A percentile compares a stretch with the other conserved stretches of the same genome.
phyloP scores from a whole-genome alignment of 129 eudicot species.

The Artemisia argyi region DNA sequence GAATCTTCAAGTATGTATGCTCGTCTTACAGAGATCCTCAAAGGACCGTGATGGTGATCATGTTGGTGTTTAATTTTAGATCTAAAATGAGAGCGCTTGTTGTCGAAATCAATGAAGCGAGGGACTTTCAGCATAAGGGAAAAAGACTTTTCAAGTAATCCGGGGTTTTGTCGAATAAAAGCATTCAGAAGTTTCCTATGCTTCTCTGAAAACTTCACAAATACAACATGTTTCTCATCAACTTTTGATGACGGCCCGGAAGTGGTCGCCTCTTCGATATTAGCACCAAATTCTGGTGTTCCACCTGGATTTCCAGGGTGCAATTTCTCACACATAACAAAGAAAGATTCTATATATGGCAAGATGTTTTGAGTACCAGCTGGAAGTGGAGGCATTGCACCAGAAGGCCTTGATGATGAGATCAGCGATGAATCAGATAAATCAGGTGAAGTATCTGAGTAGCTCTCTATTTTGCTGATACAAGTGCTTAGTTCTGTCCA shows the following conservation, averaged over 20 bases:
- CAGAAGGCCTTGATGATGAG: slow-evolving; percentile 62
- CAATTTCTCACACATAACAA: slow-evolving; percentile 96
- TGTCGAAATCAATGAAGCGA: slow-evolving; percentile 95
- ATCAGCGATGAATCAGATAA: slow-evolving; percentile 44
- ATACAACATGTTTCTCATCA: slow-evolving; percentile 77
- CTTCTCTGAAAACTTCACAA: slow-evolving; percentile 83
- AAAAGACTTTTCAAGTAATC: slow-evolving; percentile 90
- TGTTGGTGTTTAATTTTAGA: slow-evolving; percentile 97
- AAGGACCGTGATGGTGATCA: slow-evolving; percentile 94
- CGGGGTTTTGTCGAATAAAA: slow-evolving; percentile 90
- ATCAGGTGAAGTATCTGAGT: slow-evolving; percentile 64
- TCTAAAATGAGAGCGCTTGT: slow-evolving; percentile 89
- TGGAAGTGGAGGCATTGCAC: slow-evolving; percentile 85
- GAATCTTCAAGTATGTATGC: slow-evolving; percentile 99
- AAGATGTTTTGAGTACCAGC: slow-evolving; percentile 91
- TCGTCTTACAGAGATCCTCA: slow-evolving; percentile 94
- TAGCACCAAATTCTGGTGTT: slow-evolving; percentile 63
- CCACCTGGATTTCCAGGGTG: slow-evolving; percentile 61
- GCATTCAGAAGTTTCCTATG: slow-evolving; percentile 90
- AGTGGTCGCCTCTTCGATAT: slow-evolving; percentile 67
- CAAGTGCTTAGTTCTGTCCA: slow-evolving; percentile 94
- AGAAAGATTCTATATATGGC: slow-evolving; percentile 92
- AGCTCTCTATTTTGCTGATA: slow-evolving; percentile 81
- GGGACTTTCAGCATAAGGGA: slow-evolving; percentile 97
- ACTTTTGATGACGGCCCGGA: slow-evolving; percentile 46